phyloP scores from a whole-genome alignment of 768 basidiomycete species.

The Lactarius hatsudake region DNA sequence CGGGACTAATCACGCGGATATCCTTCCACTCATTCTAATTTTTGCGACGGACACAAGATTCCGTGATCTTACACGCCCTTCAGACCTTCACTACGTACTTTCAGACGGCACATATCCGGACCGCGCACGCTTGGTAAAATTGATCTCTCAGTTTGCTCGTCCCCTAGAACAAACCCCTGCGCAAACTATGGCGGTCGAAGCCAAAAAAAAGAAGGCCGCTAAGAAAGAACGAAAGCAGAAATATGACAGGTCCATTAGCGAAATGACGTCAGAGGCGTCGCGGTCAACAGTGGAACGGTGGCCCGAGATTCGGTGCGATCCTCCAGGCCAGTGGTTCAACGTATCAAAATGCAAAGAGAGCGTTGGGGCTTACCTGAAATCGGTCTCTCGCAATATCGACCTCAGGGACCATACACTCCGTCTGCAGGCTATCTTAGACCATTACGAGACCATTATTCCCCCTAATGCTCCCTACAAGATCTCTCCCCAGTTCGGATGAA shows the following conservation, averaged over 20 bases:
- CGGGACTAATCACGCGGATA: not conserved
- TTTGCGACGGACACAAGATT: conserved; percentile 3
- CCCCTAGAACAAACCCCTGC: not conserved
- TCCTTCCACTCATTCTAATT: not conserved
- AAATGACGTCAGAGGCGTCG: not conserved
- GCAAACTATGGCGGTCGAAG: not conserved
- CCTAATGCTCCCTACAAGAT: not conserved
- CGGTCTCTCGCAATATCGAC: not conserved
- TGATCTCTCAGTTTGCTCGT: not conserved
- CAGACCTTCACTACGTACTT: not conserved
- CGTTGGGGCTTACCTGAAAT: not conserved
- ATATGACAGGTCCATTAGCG: not conserved
- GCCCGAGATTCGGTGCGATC: not conserved
- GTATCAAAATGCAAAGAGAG: not conserved
- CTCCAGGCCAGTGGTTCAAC: not conserved
- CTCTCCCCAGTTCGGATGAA: not conserved
- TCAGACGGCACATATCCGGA: conserved; percentile 3
- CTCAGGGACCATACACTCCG: not conserved
- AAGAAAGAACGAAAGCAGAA: not conserved
- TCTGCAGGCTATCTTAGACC: not conserved
- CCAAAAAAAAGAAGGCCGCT: not conserved
- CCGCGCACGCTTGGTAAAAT: not conserved
- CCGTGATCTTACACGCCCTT: not conserved
- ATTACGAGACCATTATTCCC: not conserved
- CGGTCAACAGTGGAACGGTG: not conserved